Evolutionary conservation across 495 filamentous ascomycete species (phyloP).

Genomic region (Neurospora sp.): DNA sequence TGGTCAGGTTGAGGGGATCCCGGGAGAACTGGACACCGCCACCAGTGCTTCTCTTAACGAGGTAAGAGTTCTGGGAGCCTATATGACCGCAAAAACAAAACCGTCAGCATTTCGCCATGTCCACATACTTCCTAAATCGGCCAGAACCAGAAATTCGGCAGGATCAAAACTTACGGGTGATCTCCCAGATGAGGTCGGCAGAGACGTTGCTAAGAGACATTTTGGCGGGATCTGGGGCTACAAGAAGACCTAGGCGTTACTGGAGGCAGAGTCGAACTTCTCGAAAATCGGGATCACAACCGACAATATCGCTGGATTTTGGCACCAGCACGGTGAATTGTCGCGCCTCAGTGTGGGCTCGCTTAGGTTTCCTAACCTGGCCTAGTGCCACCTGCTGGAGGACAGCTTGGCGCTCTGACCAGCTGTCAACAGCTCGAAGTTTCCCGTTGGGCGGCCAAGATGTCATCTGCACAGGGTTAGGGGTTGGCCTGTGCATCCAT

Average conservation of each 20-base stretch:
- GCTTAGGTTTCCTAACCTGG: slow-evolving; percentile 28
- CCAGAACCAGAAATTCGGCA: neutral
- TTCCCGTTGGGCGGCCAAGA: neutral
- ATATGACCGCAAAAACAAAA: slow-evolving; percentile 4
- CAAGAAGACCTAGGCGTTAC: slow-evolving; percentile 15
- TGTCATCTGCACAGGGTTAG: neutral
- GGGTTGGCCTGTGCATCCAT: neutral
- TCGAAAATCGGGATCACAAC: slow-evolving; percentile 7
- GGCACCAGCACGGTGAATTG: slow-evolving; percentile 14
- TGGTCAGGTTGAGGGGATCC: slow-evolving; percentile 82
- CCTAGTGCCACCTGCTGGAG: slow-evolving; percentile 9
- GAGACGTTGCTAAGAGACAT: slow-evolving; percentile 56
- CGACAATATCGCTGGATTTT: slow-evolving; percentile 16
- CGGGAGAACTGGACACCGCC: slow-evolving; percentile 82
- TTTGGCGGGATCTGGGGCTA: slow-evolving; percentile 25
- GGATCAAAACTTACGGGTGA: slow-evolving; percentile 57
- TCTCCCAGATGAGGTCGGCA: slow-evolving; percentile 82
- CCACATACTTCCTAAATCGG: neutral
- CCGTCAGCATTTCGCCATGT: slow-evolving; percentile 1
- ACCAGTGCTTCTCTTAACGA: slow-evolving; percentile 73
- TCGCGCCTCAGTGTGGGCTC: slow-evolving; percentile 31
- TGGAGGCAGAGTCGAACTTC: slow-evolving; percentile 16
- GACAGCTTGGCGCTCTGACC: neutral
- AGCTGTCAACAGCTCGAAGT: neutral
- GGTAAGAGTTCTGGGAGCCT: slow-evolving; percentile 75